Conservation (phyloP, 805 yeast species). For the Wickerhamomyces rabaulensis region DNA sequence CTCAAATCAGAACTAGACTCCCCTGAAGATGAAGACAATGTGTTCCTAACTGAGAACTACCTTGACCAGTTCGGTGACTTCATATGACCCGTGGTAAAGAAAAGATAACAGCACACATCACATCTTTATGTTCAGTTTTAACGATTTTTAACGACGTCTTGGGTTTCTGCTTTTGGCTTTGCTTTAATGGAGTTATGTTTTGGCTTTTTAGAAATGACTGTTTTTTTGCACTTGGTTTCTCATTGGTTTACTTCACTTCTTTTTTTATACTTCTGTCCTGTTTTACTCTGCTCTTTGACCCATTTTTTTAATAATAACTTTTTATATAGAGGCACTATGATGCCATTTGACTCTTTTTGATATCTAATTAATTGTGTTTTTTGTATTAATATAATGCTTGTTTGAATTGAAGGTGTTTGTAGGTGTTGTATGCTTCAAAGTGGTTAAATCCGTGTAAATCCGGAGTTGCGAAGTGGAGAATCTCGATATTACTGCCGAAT, state of each 20-base stretch:
- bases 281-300: background rate
- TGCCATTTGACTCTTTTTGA: background rate
- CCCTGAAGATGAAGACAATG: background rate
- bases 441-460: background rate
- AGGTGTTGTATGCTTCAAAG: no score
- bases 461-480: no score
- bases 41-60: background rate
- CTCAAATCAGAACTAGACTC: background rate
- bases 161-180: background rate
- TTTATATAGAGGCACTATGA: background rate
- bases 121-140: background rate
- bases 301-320: background rate
- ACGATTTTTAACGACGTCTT: background rate
- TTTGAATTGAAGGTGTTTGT: no score
- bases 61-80: background rate
- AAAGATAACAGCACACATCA: no score
- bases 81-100: background rate
- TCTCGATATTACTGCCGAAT: no score
- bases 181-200: no score
- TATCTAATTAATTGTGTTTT: no score
- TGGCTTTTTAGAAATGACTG: no score
- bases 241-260: background rate
- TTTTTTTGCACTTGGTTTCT: no score
- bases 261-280: background rate
- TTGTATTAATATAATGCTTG: no score